Conservation (phyloP, 495 filamentous ascomycete genomes). For the Xylaria grammica region DNA sequence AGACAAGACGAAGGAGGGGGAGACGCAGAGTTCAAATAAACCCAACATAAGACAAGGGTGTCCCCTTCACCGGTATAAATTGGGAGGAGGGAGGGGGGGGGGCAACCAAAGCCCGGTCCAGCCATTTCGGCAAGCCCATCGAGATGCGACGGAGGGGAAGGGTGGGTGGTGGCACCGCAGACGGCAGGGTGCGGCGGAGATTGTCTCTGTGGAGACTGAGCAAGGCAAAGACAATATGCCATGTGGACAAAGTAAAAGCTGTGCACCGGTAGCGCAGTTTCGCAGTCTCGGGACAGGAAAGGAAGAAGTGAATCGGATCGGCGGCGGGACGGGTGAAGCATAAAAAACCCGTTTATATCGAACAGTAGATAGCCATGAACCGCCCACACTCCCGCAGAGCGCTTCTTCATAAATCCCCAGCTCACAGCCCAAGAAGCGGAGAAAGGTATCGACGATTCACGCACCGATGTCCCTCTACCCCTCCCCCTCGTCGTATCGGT, state of each 20-base stretch:
- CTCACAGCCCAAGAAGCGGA: no score
- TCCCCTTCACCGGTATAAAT: no score
- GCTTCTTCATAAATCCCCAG: no score
- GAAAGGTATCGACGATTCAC: no score
- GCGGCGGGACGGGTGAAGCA: no score
- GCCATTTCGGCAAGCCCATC: not conserved
- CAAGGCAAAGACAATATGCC: not conserved
- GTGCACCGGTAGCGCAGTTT: conserved; percentile 15
- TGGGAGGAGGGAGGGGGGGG: no score
- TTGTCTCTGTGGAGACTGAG: not conserved
- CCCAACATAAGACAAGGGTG: no score
- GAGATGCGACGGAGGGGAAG: not conserved
- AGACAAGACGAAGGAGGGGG: not conserved
- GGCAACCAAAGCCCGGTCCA: not conserved
- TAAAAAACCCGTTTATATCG: no score
- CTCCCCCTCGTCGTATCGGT: no score
- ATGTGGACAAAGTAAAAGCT: conserved; percentile 12
- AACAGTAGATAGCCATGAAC: no score
- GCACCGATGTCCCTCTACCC: no score
- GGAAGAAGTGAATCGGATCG: not conserved
- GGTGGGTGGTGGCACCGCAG: conserved; percentile 2
- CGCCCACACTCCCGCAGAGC: no score
- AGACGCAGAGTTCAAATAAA: not conserved
- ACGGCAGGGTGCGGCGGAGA: conserved; percentile 13
- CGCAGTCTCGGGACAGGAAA: not conserved